Conservation (phyloP, 2,329 filamentous ascomycete genomes). For the Fusarium albidum region DNA sequence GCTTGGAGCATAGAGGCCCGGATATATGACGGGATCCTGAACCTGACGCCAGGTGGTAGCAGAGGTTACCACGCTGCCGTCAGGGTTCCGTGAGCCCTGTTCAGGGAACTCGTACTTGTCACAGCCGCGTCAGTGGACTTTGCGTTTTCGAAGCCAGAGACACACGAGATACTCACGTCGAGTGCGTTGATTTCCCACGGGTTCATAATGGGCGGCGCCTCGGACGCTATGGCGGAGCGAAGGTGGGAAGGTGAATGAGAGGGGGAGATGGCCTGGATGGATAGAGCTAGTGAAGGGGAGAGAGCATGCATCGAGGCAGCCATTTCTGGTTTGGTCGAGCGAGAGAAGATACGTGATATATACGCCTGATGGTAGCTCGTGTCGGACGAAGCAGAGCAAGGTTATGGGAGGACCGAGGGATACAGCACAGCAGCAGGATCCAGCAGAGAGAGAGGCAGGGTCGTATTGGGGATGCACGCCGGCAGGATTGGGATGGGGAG, state of each 20-base stretch:
- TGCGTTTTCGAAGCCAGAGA: neutral
- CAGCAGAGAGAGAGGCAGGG: slow-evolving; percentile 13
- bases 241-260: slow-evolving; percentile 13
- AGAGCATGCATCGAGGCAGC: slow-evolving; percentile 28
- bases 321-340: slow-evolving; percentile 9
- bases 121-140: slow-evolving; percentile 13
- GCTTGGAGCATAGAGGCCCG: slow-evolving; percentile 62
- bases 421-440: slow-evolving; percentile 18
- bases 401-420: slow-evolving; percentile 20
- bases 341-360: slow-evolving; percentile 21
- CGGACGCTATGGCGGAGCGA: slow-evolving; percentile 27
- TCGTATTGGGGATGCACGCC: slow-evolving; percentile 7
- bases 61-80: slow-evolving; percentile 28
- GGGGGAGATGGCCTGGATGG: slow-evolving; percentile 5
- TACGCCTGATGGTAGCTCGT: neutral
- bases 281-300: slow-evolving; percentile 18
- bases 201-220: slow-evolving; percentile 31
- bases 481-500: neutral
- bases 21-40: slow-evolving; percentile 61
- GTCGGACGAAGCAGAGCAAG: slow-evolving; percentile 4
- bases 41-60: slow-evolving; percentile 38
- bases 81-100: slow-evolving; percentile 29
- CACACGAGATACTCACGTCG: slow-evolving; percentile 26
- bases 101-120: slow-evolving; percentile 41
- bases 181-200: slow-evolving; percentile 39